Evolutionary conservation across 2,329 filamentous ascomycete species (phyloP).

Genomic region (Aspergillus hortae): DNA sequence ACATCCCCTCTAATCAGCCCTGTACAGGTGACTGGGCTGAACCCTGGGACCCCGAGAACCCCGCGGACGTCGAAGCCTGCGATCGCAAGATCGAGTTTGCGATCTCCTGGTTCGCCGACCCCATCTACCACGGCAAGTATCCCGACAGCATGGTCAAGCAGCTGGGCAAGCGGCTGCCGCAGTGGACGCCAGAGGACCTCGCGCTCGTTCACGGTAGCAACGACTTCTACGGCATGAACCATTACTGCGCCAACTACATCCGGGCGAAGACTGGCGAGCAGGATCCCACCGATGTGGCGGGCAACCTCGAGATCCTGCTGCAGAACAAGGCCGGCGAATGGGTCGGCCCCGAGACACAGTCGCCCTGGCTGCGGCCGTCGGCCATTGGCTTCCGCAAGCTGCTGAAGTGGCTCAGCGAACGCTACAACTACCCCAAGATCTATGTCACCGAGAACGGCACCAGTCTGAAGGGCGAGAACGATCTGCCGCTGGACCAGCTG

Average conservation of each 20-base stretch:
- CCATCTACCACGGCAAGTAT: conserved; percentile 80
- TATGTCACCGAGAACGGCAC: conserved; percentile 90
- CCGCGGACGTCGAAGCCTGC: conserved; percentile 69
- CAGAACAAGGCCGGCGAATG: conserved; percentile 67
- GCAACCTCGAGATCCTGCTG: conserved; percentile 70
- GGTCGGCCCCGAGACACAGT: conserved; percentile 80
- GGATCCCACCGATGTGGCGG: conserved; percentile 64
- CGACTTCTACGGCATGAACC: conserved; percentile 94
- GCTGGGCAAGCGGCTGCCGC: conserved; percentile 71
- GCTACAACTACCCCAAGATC: conserved; percentile 73
- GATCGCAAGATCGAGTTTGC: conserved; percentile 82
- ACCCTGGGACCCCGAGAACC: conserved; percentile 76
- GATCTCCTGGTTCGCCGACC: conserved; percentile 85
- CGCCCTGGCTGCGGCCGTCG: conserved; percentile 73
- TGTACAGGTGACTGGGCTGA: conserved; percentile 67
- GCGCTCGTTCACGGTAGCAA: conserved; percentile 79
- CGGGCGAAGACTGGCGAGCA: conserved; percentile 64
- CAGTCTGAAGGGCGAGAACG: conserved; percentile 77
- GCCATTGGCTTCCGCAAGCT: conserved; percentile 73
- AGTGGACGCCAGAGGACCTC: conserved; percentile 68
- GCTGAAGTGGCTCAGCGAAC: conserved; percentile 70
- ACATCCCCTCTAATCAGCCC: not conserved
- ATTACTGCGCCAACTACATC: conserved; percentile 87
- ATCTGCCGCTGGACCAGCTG: conserved; percentile 66
- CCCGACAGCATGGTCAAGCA: conserved; percentile 79